A percentile compares a stretch with the other conserved stretches of the same genome.
phyloP scores from a whole-genome alignment of 148 eudicot genomes.

The Rhododendron simsii region DNA sequence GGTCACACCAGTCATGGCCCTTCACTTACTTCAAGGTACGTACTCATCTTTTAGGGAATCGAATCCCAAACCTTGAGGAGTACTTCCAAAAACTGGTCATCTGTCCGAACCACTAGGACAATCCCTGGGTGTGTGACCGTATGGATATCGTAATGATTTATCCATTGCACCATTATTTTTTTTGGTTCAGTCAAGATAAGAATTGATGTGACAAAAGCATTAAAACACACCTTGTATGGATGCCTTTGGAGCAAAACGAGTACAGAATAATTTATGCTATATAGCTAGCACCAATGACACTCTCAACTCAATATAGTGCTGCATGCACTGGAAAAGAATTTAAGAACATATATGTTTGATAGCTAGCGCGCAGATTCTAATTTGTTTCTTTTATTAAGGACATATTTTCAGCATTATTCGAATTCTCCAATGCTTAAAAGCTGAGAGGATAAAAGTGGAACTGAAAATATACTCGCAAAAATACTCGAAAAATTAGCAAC shows the following conservation, averaged over 20 bases:
- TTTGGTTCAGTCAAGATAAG: not conserved
- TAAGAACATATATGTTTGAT: not conserved
- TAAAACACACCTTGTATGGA: not conserved
- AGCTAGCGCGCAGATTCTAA: not conserved
- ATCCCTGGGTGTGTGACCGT: too few species aligned
- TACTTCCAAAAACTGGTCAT: too few species aligned
- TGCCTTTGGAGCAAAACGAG: not conserved
- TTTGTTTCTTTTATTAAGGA: not conserved
- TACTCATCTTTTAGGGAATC: too few species aligned
- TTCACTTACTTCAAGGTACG: too few species aligned
- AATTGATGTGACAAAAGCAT: slow-evolving; percentile 1
- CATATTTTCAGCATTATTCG: not conserved
- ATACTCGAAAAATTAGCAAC: too few species aligned
- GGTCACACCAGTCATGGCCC: too few species aligned
- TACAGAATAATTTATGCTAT: not conserved
- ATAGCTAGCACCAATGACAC: not conserved
- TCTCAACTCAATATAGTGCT: not conserved
- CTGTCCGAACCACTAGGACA: too few species aligned
- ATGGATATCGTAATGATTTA: not conserved
- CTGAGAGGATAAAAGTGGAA: too few species aligned
- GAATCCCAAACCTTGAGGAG: too few species aligned
- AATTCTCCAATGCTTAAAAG: not conserved
- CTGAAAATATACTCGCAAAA: too few species aligned
- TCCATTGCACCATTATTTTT: not conserved
- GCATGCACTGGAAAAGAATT: not conserved